These are phyloP conservation scores for Coprinopsis marcescibilis DNA, from an alignment of 768 basidiomycete species.

Conservation along the genomic window DNA sequence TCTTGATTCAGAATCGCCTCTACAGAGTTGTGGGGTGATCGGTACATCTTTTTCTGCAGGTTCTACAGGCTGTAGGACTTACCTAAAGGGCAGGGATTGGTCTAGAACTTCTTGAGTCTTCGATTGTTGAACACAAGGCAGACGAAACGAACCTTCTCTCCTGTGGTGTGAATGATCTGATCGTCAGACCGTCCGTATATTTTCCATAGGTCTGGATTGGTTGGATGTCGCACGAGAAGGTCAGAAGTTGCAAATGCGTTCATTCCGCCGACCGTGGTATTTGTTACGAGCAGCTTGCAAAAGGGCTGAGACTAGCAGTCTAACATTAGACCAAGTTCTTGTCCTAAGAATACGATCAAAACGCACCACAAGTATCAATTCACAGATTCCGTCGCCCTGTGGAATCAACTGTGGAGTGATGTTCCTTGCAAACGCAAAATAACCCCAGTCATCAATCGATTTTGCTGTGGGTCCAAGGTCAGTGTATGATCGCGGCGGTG, in stretches of 20 bases:
- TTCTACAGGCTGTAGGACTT: not conserved
- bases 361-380: constrained; percentile 13
- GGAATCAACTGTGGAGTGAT: constrained; percentile 7
- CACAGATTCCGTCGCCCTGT: constrained; percentile 8
- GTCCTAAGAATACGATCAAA: not conserved
- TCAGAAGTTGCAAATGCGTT: constrained; percentile 33
- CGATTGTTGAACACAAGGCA: not conserved
- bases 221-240: constrained; percentile 35
- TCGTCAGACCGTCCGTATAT: constrained; percentile 39
- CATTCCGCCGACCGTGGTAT: constrained; percentile 24
- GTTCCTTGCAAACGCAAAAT: not conserved
- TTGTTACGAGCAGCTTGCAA: constrained; percentile 17
- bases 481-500: not conserved
- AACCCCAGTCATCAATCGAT: not conserved
- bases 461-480: not conserved
- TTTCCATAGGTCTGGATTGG: constrained; percentile 26
- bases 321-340: constrained; percentile 4
- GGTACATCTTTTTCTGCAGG: not conserved
- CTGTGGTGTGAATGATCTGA: constrained; percentile 35
- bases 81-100: constrained; percentile 10
- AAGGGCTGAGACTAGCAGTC: not conserved
- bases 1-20: constrained; percentile 27
- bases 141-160: constrained; percentile 23
- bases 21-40: not conserved
- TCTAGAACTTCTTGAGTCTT: not conserved